Evolutionary conservation across 2,329 filamentous ascomycete species (phyloP).

Genomic region (Lomentospora prolificans): DNA sequence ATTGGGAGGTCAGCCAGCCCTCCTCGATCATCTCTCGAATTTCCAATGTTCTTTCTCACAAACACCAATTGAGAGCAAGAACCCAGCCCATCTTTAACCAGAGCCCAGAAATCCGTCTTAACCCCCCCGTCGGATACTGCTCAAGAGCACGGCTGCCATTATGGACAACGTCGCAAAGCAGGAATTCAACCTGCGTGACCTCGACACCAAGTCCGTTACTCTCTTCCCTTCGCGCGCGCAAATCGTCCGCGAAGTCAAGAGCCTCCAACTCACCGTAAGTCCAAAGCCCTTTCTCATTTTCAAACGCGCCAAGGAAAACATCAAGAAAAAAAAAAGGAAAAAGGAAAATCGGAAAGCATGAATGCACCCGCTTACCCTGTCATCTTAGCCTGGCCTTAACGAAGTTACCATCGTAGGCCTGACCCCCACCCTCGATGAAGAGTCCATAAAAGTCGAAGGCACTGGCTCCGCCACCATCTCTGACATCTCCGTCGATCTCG

Average conservation of each 20-base stretch:
- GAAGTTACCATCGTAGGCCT: constrained; percentile 48
- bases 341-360: too few relatives aligned
- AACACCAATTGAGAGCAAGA: too few relatives aligned
- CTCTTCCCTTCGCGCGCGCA: constrained; percentile 54
- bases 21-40: too few relatives aligned
- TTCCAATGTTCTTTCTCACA: too few relatives aligned
- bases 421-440: constrained; percentile 43
- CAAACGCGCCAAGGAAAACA: constrained; percentile 43
- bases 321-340: too few relatives aligned
- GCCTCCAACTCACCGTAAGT: constrained; percentile 36
- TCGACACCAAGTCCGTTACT: constrained; percentile 51
- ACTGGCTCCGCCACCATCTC: constrained; percentile 44
- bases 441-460: constrained; percentile 52
- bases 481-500: constrained; percentile 50
- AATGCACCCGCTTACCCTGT: too few relatives aligned
- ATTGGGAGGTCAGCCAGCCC: too few relatives aligned
- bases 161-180: constrained; percentile 3
- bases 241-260: constrained; percentile 48
- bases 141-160: neutral
- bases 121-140: neutral
- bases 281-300: constrained; percentile 36
- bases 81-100: too few relatives aligned
- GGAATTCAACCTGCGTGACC: constrained; percentile 45
- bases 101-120: too few relatives aligned
- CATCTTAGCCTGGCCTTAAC: constrained; percentile 44